Evolutionary conservation across 305 asterid genomes (phyloP), one percentile per base, ranked within the genome.

Genomic region (Vinca major): DNA sequence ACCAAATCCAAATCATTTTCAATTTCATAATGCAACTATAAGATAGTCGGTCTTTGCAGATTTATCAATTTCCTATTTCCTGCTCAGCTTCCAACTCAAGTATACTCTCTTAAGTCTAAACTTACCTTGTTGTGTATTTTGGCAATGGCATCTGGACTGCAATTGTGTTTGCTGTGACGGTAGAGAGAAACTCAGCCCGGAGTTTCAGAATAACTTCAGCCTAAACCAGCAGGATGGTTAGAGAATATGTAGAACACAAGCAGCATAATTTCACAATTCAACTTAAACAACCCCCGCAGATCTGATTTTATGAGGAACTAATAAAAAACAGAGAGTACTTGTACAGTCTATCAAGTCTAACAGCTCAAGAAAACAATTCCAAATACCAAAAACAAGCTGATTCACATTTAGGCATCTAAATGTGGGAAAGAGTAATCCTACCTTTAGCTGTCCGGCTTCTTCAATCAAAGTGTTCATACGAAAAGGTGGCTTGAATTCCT

Each of bases 401-500:
- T 6, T 26, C 13, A 40, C 8, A 52, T 19, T 13, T 50, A 61
- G 16, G 56, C 69, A 39, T 68, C 47, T 26, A 56, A 45, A 39
- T 11, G 41, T 39, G 58, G 39, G 62, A 26, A 60, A 21, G 43
- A 33, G 51, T 43, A 73, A 8, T 33, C 84, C 45, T 84, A 94
- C 99, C 97, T 86, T 94, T 53, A 85, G 92, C 14, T 86, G 74
- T 49, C 96, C 97, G 40, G 99, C 95, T 84, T 89, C 97, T 82
- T 94, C 99, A 74, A 93, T 86, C 81, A 94, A 86, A 77, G 96
- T 77, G 74, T 89, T 91, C 63, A 94, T 74, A 65, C 95, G 79
- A 75, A 94, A 94, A 50, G 99, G 99, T 67, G 99, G 97, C 84
- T 94, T 94, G 84, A 94, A 91, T 85, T 94, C 99, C 81, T 94